A percentile compares a stretch with the other conserved stretches of the same genome.
phyloP scores from a whole-genome alignment of 805 yeast genomes.

The Teunomyces cretensis region DNA sequence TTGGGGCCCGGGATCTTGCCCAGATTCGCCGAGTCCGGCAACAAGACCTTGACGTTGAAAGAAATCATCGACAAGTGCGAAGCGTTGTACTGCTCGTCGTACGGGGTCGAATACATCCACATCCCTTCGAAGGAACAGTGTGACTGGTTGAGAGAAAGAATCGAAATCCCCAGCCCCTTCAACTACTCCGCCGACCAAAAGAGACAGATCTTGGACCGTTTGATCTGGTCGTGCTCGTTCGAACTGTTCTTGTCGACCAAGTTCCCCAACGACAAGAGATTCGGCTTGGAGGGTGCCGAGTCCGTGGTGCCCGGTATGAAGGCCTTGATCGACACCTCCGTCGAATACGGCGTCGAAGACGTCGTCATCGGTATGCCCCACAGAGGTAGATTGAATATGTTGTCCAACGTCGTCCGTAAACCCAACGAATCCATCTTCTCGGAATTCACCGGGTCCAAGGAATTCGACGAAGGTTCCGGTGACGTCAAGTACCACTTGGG shows the following conservation, averaged over 20 bases:
- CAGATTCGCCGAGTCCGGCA: conserved; percentile 70
- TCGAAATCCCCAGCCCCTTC: conserved; percentile 89
- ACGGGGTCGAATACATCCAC: conserved; percentile 95
- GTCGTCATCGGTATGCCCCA: conserved; percentile 99
- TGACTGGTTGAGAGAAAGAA: conserved; percentile 97
- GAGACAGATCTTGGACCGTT: conserved; percentile 92
- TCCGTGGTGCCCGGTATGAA: conserved; percentile 95
- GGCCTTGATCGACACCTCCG: conserved; percentile 90
- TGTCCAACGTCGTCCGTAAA: conserved; percentile 96
- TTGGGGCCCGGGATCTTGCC: conserved; percentile 98
- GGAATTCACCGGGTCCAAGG: conserved; percentile 89
- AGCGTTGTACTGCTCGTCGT: conserved; percentile 78
- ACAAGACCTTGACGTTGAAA: conserved; percentile 65
- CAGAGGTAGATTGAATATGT: conserved; percentile 97
- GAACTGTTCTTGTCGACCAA: conserved; percentile 91
- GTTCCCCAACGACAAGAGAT: conserved; percentile 97
- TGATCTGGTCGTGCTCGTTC: conserved; percentile 94
- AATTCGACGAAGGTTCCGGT: conserved; percentile 95
- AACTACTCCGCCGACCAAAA: conserved; percentile 84
- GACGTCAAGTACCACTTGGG: conserved; percentile 99
- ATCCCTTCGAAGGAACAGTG: conserved; percentile 93
- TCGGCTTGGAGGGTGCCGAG: conserved; percentile 98
- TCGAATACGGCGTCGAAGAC: conserved; percentile 90
- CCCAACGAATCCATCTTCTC: conserved; percentile 97
- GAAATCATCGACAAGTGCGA: conserved; percentile 82